These are phyloP conservation scores for Rhizoclosmatium globosum DNA, from an alignment of 192 early-diverging fungal species.

Conservation along the genomic window DNA sequence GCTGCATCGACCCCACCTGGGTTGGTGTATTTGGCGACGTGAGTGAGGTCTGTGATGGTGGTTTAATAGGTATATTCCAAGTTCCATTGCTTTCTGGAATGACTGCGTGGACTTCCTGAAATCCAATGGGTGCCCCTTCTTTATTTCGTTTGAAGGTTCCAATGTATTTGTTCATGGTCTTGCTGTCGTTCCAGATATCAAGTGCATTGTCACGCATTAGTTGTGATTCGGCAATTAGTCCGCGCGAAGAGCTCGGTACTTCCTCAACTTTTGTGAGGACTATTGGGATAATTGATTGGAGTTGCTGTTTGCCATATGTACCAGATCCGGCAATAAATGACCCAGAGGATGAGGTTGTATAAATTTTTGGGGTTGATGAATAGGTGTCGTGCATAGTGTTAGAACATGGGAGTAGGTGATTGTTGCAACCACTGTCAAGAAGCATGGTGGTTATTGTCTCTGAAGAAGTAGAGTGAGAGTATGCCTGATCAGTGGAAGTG, in stretches of 20 bases:
- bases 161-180: not conserved
- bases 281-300: not conserved
- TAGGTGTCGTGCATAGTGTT: not conserved
- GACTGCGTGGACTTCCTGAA: not conserved
- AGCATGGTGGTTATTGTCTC: not conserved
- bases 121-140: not conserved
- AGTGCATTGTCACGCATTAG: not conserved
- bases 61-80: not conserved
- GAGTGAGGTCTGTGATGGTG: no score
- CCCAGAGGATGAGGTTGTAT: not conserved
- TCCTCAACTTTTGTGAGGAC: not conserved
- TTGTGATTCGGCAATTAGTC: not conserved
- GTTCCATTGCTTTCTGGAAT: not conserved
- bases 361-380: not conserved
- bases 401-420: not conserved
- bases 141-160: not conserved
- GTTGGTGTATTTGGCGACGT: no score
- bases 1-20: no score
- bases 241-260: not conserved
- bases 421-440: not conserved
- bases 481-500: not conserved
- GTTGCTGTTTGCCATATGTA: not conserved
- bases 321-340: not conserved
- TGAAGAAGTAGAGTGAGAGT: not conserved
- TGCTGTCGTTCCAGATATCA: not conserved